These are phyloP conservation scores for Metschnikowia anglica DNA, from an alignment of 805 yeast genomes.

Conservation along the genomic window DNA sequence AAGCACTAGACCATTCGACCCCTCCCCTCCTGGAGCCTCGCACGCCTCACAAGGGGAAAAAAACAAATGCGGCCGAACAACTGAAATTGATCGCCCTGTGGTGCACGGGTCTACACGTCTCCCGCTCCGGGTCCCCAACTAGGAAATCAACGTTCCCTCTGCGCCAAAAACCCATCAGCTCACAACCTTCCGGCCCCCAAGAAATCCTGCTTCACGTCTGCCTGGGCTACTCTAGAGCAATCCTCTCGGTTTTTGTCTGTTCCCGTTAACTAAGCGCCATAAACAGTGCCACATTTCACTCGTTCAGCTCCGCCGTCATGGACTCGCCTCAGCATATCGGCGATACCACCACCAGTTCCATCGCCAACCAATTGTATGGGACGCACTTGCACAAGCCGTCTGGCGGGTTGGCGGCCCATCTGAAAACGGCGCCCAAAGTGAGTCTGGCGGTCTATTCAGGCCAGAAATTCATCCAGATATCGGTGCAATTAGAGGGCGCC, in stretches of 20 bases:
- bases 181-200: not conserved
- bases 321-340: constrained; percentile 44
- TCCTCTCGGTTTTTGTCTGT: not conserved
- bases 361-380: constrained; percentile 33
- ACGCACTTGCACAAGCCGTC: constrained; percentile 34
- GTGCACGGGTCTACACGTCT: constrained; percentile 21
- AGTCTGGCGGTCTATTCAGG: constrained; percentile 34
- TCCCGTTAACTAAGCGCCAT: too few species aligned
- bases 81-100: not conserved
- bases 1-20: too few species aligned
- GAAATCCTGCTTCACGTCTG: not conserved
- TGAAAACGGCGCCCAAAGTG: constrained; percentile 9
- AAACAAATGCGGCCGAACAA: not conserved
- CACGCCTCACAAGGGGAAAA: too few species aligned
- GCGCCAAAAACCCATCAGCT: too few species aligned
- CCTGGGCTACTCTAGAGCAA: not conserved
- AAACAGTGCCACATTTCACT: too few species aligned
- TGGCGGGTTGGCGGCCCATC: constrained; percentile 1
- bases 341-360: constrained; percentile 42
- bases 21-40: too few species aligned
- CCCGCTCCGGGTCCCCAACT: constrained; percentile 6
- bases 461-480: constrained; percentile 38
- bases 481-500: constrained; percentile 13
- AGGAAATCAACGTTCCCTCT: constrained; percentile 8
- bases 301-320: too few species aligned